Evolutionary conservation across 257 asterid species (phyloP), one percentile per base, ranked within the genome.

Genomic region (Lantana camara): DNA sequence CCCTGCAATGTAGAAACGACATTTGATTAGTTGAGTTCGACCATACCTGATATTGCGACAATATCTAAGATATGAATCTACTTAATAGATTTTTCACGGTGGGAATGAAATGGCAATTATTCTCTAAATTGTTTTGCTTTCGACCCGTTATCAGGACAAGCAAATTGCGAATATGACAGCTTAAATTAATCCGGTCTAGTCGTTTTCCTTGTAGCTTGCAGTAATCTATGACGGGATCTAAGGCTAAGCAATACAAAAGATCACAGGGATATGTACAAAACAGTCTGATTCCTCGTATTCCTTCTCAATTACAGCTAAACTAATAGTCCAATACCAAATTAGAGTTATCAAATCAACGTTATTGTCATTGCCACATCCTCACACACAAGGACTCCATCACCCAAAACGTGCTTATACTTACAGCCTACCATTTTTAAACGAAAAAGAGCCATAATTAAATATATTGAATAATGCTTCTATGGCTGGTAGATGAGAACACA

Each of bases 1-100:
- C 1, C 98, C 97, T 91, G 75, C 71, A 53, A 27, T 4, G n/a
- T n/a, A 27, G 17, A 30, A 8, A 35, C 20, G 29, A 12, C 32
- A 22, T 48, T 21, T 48, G 16, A n/a, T n/a, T n/a, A n/a, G n/a
- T n/a, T n/a, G n/a, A n/a, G n/a, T n/a, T n/a, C n/a, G n/a, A n/a
- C n/a, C n/a, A n/a, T n/a, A n/a, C n/a, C n/a, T n/a, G n/a, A n/a
- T n/a, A n/a, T n/a, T 17, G 8, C 3, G 53, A 46, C 9, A 16
- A 14, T 15, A n/a, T 44, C 2, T 6, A 8, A 13, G 45, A 38
- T 6, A 38, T 9, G 12, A 2, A 9, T n/a, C n/a, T n/a, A n/a
- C n/a, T n/a, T n/a, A 38, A 38, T 38, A 9, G 0, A 38, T 2
- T 27, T 27, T 27, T 9, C 12, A 12, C 1, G 44, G n/a, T n/a